Conservation (phyloP, 2,329 filamentous ascomycete species). For the Sordariomycetes sp. region DNA sequence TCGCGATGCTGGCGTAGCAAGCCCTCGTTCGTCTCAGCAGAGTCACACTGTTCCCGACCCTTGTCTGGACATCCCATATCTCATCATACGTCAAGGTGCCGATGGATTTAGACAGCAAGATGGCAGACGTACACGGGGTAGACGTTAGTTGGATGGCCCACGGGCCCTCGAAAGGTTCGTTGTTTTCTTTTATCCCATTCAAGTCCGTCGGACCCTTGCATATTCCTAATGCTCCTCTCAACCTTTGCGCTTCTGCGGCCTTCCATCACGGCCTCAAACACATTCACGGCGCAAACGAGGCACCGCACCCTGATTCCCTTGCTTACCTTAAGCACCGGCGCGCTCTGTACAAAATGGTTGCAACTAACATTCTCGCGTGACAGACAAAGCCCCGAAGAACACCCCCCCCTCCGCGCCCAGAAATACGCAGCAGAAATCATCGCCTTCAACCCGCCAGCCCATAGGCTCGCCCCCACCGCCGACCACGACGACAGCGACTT, state of each 20-base stretch:
- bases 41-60: not conserved
- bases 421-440: not conserved
- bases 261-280: not conserved
- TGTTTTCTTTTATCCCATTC: not conserved
- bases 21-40: not conserved
- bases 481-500: conserved; percentile 1
- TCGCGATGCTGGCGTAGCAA: not conserved
- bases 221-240: not conserved
- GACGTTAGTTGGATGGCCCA: conserved; percentile 86
- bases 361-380: not conserved
- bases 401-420: not conserved
- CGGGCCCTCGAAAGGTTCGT: conserved; percentile 67
- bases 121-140: conserved; percentile 72
- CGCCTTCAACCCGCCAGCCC: not conserved
- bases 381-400: not conserved
- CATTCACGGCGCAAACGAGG: not conserved
- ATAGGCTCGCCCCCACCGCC: not conserved
- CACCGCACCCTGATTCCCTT: not conserved
- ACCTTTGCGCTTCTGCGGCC: not conserved
- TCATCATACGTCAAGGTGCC: not conserved
- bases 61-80: not conserved
- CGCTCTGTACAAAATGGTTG: not conserved
- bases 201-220: not conserved
- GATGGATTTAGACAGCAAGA: conserved; percentile 17
- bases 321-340: not conserved